A percentile compares a stretch with the other conserved stretches of the same genome.
phyloP scores from a whole-genome alignment of 2,329 filamentous ascomycete species.

The Ophiosphaerella narmari region DNA sequence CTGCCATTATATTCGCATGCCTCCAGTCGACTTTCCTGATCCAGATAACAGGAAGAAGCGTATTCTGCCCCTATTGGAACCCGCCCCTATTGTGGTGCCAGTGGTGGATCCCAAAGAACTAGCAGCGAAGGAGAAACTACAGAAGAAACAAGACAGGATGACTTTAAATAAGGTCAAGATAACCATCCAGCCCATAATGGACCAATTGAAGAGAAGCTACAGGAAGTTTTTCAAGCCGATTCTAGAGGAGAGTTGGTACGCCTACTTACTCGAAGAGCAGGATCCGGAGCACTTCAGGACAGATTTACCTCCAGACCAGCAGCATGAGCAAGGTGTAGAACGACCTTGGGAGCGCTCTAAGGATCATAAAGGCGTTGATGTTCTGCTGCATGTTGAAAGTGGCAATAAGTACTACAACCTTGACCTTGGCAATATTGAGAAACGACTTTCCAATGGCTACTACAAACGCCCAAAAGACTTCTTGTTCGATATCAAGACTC shows the following conservation, averaged over 20 bases:
- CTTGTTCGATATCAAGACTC: conserved; percentile 79
- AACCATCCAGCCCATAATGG: conserved; percentile 91
- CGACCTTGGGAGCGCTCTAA: conserved; percentile 80
- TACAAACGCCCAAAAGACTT: conserved; percentile 93
- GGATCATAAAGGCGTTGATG: conserved; percentile 78
- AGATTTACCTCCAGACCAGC: conserved; percentile 61
- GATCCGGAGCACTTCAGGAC: conserved; percentile 69
- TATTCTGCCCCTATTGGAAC: conserved; percentile 75
- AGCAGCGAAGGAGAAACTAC: conserved; percentile 78
- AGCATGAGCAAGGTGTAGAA: conserved; percentile 58
- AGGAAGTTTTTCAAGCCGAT: conserved; percentile 80
- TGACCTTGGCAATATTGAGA: conserved; percentile 90
- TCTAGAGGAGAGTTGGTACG: conserved; percentile 73
- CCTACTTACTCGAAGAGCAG: conserved; percentile 82
- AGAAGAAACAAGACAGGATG: conserved; percentile 81
- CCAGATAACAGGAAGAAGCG: conserved; percentile 85
- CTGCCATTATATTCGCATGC: conserved; percentile 75
- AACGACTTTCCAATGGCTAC: conserved; percentile 94
- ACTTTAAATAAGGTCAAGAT: conserved; percentile 87
- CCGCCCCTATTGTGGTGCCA: conserved; percentile 61
- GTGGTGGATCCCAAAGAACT: conserved; percentile 63
- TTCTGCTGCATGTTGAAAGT: conserved; percentile 74
- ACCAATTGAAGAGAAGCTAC: conserved; percentile 90
- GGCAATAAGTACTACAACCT: conserved; percentile 95
- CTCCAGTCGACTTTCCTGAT: conserved; percentile 85